phyloP scores from a whole-genome alignment of 164 flowering plant species.

The Saururus chinensis region DNA sequence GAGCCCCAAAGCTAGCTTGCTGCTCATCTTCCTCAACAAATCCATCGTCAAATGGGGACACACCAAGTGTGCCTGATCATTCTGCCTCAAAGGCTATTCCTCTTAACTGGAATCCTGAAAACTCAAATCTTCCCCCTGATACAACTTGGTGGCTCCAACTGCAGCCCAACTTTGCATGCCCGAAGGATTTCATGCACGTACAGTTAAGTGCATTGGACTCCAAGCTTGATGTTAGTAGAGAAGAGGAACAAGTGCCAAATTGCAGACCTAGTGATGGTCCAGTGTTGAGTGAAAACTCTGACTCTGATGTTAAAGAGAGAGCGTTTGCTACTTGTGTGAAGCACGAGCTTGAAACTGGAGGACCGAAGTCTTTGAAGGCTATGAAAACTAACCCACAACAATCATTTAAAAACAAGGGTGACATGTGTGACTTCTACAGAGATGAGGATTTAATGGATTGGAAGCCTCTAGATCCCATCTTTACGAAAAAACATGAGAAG shows the following conservation, averaged over 20 bases:
- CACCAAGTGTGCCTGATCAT: conserved; percentile 12
- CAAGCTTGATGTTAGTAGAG: conserved; percentile 17
- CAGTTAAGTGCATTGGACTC: conserved; percentile 26
- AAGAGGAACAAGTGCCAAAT: conserved; percentile 8
- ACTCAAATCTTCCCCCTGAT: conserved; percentile 21
- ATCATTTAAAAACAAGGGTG: conserved; percentile 13
- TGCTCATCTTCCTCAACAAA: conserved; percentile 39
- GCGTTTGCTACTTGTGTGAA: conserved; percentile 15
- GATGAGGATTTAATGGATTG: conserved; percentile 19
- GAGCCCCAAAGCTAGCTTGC: conserved; percentile 61
- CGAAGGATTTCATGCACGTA: conserved; percentile 22
- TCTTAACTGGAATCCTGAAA: conserved; percentile 19
- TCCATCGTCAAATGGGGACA: conserved; percentile 17
- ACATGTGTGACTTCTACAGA: conserved; percentile 9
- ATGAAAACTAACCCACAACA: conserved; percentile 2
- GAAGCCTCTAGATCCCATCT: conserved; percentile 13
- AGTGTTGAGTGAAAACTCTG: conserved; percentile 6
- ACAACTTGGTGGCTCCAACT: conserved; percentile 41
- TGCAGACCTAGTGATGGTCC: conserved; percentile 8
- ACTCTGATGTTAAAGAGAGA: conserved; percentile 4
- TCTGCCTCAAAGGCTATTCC: conserved; percentile 15
- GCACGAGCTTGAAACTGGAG: conserved; percentile 16
- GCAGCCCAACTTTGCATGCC: conserved; percentile 25
- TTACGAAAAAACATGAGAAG: conserved; percentile 15
- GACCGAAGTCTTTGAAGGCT: conserved; percentile 18